Base-by-base conservation (phyloP, 768 basidiomycete species). In the Paxillus involutus region DNA sequence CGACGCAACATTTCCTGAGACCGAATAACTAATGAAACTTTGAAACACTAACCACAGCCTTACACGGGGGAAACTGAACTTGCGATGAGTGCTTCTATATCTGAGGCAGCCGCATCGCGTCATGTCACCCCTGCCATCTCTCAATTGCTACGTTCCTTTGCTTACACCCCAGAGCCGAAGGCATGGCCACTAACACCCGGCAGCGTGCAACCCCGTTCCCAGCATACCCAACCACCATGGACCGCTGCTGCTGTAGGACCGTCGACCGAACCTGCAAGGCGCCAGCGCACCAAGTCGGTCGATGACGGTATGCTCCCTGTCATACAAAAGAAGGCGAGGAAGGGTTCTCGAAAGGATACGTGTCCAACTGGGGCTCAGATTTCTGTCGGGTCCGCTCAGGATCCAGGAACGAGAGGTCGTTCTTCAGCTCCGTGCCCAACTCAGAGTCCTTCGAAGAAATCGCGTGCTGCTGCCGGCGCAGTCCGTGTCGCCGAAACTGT, bases 91-190 rank as follows among this genome's bases (percentile, higher is more conserved):
- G 32, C 32, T 12, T 35, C 35, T 35, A 32, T 3, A 32, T 35
- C 35, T 35, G 35, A 35, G 9, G 32, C 19, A 12, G 49, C 45
- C 13, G 42, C 47, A 24, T 3, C n/a, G 16, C 24, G 24, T 14
- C 40, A 41, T 2, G 43, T 41, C 14, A 54, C 44, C 16, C 49
- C 54, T 5, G 37, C 44, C 21, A 30, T 50, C 39, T 50, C 47
- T 32, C 54, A 52, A 41, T 53, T 55, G 63, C 44, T 48, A 26
- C 46, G 11, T 17, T 36, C 55, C 8, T 65, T 62, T 19, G 54
- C 60, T 30, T 55, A 65, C 26, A 57, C 55, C n/a, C 63, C 65
- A 10, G 46, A 56, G 7, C 29, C 54, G 9, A 44, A 43, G 17
- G 10, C 41, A 32, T 4, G 9, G 21, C 30, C 21, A 12, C 16